Evolutionary conservation across 768 basidiomycete genomes (phyloP).

Genomic region (Russula sp.): DNA sequence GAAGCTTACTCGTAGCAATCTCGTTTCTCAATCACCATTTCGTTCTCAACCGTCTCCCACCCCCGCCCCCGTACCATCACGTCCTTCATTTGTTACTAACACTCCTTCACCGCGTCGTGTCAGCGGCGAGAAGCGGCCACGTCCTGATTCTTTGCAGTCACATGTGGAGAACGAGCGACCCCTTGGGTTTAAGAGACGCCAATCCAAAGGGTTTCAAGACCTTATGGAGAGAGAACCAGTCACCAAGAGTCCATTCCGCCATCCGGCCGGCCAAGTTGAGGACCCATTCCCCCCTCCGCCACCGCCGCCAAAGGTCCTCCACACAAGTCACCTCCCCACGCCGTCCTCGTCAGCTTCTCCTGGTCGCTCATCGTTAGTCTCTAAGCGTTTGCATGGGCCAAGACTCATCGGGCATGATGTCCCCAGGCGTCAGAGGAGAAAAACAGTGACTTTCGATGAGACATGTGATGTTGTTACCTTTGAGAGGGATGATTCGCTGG

Average conservation of each 20-base stretch:
- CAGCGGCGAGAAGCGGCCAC: slow-evolving; percentile 72
- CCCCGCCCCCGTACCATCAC: slow-evolving; percentile 23
- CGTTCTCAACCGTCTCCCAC: slow-evolving; percentile 56
- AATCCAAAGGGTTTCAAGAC: slow-evolving; percentile 67
- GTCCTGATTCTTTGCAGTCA: slow-evolving; percentile 63
- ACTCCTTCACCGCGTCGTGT: slow-evolving; percentile 40
- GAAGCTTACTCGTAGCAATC: slow-evolving; percentile 67
- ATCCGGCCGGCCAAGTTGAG: slow-evolving; percentile 21
- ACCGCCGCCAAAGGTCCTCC: slow-evolving; percentile 8
- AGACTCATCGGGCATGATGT: slow-evolving; percentile 39
- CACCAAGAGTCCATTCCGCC: slow-evolving; percentile 73
- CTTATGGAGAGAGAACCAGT: slow-evolving; percentile 73
- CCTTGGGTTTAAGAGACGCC: slow-evolving; percentile 61
- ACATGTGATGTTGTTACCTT: slow-evolving; percentile 80
- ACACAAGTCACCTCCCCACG: slow-evolving; percentile 20
- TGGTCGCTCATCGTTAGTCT: slow-evolving; percentile 60
- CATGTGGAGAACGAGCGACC: slow-evolving; percentile 69
- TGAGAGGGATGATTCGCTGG: slow-evolving; percentile 46
- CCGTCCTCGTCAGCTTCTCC: slow-evolving; percentile 38
- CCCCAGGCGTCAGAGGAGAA: slow-evolving; percentile 44
- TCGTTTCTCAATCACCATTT: slow-evolving; percentile 84
- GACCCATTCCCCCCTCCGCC: slow-evolving; percentile 27
- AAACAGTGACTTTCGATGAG: slow-evolving; percentile 76
- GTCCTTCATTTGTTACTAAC: slow-evolving; percentile 32
- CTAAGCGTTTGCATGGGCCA: slow-evolving; percentile 69